Conservation (phyloP, 2,329 filamentous ascomycete species). For the Aspergillus nomiae region DNA sequence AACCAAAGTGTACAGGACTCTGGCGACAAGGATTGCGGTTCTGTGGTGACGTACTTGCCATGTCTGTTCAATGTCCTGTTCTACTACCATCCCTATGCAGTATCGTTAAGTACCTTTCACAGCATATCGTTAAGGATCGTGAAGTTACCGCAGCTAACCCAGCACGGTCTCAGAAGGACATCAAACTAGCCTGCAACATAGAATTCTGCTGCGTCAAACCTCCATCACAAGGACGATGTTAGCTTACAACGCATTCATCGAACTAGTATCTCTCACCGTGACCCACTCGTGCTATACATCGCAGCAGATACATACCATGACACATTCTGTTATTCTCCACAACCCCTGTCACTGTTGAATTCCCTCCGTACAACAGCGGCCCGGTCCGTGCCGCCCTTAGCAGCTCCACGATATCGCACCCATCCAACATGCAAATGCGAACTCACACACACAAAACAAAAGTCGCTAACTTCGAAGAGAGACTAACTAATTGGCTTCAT, state of each 20-base stretch:
- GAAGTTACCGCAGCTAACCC: background rate
- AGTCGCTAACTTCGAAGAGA: background rate
- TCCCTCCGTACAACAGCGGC: background rate
- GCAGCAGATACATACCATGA: background rate
- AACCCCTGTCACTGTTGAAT: background rate
- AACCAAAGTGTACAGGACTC: constrained; percentile 1
- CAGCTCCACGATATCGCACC: background rate
- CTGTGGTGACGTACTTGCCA: background rate
- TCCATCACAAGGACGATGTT: background rate
- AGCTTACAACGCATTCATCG: background rate
- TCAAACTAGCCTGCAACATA: background rate
- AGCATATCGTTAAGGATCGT: background rate
- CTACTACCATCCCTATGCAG: background rate
- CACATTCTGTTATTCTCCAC: background rate
- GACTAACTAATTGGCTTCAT: background rate
- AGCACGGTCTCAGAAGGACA: background rate
- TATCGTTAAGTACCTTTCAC: background rate
- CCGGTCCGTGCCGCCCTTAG: background rate
- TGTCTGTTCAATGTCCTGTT: constrained; percentile 11
- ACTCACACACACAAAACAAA: background rate
- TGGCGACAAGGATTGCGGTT: background rate
- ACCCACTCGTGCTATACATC: background rate
- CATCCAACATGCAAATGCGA: background rate
- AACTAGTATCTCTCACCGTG: background rate
- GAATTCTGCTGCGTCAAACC: background rate